These are phyloP conservation scores for Colletotrichum sp. DNA, from an alignment of 2,329 filamentous ascomycete genomes.

Conservation along the genomic window DNA sequence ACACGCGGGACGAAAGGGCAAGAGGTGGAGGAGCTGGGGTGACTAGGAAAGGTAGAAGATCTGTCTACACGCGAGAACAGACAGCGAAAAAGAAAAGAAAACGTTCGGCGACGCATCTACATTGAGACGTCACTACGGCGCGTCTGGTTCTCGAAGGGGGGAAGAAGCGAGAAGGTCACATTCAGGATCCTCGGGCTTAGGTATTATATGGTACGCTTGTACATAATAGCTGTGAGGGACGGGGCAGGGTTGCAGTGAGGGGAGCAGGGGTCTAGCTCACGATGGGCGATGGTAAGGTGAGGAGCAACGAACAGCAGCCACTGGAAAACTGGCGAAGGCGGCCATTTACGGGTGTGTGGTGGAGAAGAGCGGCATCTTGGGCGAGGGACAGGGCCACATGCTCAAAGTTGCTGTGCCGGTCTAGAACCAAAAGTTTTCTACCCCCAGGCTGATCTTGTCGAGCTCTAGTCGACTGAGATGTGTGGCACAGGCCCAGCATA, in stretches of 20 bases:
- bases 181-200: slow-evolving; percentile 14
- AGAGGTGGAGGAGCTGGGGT: slow-evolving; percentile 17
- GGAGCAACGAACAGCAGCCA: slow-evolving; percentile 7
- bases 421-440: slow-evolving; percentile 1
- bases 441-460: slow-evolving; percentile 11
- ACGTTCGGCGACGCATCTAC: neutral
- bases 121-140: neutral
- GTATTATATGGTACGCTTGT: slow-evolving; percentile 20
- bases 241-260: slow-evolving; percentile 19
- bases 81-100: neutral
- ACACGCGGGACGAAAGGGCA: slow-evolving; percentile 33
- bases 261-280: slow-evolving; percentile 11
- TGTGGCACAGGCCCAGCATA: neutral
- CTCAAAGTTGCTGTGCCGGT: neutral
- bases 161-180: slow-evolving; percentile 14
- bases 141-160: slow-evolving; percentile 17
- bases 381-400: slow-evolving; percentile 12
- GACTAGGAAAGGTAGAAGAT: neutral
- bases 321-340: slow-evolving; percentile 18
- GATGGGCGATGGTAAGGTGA: slow-evolving; percentile 10
- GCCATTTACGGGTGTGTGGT: slow-evolving; percentile 16
- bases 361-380: slow-evolving; percentile 6
- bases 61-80: neutral
- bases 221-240: slow-evolving; percentile 17
- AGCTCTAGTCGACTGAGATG: neutral